Conservation (phyloP, 2,329 filamentous ascomycete species). For the Monosporascus sp. region DNA sequence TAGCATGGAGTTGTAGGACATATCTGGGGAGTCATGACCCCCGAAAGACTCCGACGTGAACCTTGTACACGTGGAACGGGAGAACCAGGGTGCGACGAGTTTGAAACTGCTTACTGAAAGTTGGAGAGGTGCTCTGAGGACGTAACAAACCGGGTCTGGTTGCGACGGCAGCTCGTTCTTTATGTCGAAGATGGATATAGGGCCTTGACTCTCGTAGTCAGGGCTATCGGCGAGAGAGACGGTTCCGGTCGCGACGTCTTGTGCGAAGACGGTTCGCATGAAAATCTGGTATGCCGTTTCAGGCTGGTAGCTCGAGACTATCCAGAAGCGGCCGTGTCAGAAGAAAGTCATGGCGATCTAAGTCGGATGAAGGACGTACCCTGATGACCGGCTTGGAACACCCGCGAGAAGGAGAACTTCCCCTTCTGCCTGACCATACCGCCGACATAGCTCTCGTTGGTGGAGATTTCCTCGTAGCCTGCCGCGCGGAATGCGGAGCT, state of each 20-base stretch:
- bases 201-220: conserved; percentile 8
- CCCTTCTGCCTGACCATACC: conserved; percentile 41
- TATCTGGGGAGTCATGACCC: too few species aligned
- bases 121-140: background rate
- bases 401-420: conserved; percentile 40
- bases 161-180: conserved; percentile 4
- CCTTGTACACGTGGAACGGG: background rate
- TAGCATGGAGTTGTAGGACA: too few species aligned
- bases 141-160: conserved; percentile 4
- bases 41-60: too few species aligned
- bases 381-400: conserved; percentile 41
- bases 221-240: conserved; percentile 24
- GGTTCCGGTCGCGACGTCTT: conserved; percentile 48
- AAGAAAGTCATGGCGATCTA: background rate
- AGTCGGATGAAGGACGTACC: background rate
- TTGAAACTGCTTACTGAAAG: background rate
- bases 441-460: conserved; percentile 35
- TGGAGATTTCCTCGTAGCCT: conserved; percentile 39
- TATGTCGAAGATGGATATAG: conserved; percentile 8
- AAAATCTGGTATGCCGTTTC: conserved; percentile 46
- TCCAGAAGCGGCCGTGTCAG: background rate
- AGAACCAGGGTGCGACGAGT: too few species aligned
- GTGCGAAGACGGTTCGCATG: conserved; percentile 39
- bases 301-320: conserved; percentile 44
- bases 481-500: conserved; percentile 37